These are phyloP conservation scores for Aspergillus tubingensis DNA, from an alignment of 2,329 filamentous ascomycete species.

Conservation along the genomic window DNA sequence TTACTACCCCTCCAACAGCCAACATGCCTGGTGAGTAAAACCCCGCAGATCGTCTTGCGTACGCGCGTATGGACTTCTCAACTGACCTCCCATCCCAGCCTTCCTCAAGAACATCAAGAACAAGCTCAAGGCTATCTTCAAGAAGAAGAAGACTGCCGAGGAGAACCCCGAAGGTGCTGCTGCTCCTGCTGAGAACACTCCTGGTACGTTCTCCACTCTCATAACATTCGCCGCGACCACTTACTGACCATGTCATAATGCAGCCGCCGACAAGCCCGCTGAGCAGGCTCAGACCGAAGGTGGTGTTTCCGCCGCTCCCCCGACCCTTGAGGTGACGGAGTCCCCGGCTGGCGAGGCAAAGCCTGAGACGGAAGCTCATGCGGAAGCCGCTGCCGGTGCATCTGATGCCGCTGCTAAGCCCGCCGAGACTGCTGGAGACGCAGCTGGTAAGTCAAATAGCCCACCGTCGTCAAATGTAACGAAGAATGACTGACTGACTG, in stretches of 20 bases:
- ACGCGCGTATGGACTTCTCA: neutral
- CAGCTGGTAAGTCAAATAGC: conserved; percentile 17
- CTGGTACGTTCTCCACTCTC: conserved; percentile 15
- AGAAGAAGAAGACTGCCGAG: conserved; percentile 32
- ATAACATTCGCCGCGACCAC: neutral
- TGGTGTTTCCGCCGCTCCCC: neutral
- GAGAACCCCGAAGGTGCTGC: conserved; percentile 17
- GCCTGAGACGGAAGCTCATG: conserved; percentile 12
- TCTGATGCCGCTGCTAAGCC: conserved; percentile 14
- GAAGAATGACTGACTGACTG: conserved; percentile 7
- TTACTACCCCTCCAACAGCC: neutral
- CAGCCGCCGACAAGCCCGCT: conserved; percentile 11
- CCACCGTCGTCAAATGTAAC: no score
- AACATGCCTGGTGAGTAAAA: conserved; percentile 34
- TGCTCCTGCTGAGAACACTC: conserved; percentile 15
- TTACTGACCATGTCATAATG: neutral
- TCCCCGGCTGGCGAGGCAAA: conserved; percentile 5
- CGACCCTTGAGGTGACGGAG: conserved; percentile 9
- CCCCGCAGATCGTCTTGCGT: neutral
- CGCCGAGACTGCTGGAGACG: conserved; percentile 14
- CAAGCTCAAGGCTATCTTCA: conserved; percentile 35
- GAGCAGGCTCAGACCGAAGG: conserved; percentile 7
- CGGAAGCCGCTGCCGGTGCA: conserved; percentile 8
- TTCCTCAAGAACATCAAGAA: conserved; percentile 37
- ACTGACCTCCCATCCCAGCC: conserved; percentile 21